Conservation (phyloP, 768 basidiomycete species). For the Rhodotorula graminis region DNA sequence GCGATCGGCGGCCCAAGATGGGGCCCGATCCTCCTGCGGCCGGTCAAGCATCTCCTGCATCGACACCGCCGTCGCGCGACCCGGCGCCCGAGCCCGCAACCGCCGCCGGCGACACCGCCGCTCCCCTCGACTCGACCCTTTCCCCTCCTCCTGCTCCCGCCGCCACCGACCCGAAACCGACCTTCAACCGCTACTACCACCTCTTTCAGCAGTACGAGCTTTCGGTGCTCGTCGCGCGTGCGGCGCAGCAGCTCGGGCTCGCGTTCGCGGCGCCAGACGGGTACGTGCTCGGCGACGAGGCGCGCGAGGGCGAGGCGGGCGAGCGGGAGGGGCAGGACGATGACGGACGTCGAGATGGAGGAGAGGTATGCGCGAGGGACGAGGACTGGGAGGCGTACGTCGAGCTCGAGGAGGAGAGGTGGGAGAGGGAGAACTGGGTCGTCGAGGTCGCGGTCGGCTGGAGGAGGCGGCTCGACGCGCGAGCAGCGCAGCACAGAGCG, state of each 20-base stretch:
- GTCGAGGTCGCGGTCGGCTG: conserved; percentile 32
- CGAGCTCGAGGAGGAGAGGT: conserved; percentile 58
- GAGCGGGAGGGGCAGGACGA: conserved; percentile 38
- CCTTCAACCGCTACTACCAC: conserved; percentile 87
- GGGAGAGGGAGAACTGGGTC: conserved; percentile 40
- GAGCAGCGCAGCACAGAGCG: too few species aligned
- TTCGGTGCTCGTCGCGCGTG: conserved; percentile 56
- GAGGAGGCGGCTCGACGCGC: neutral
- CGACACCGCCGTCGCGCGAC: too few species aligned
- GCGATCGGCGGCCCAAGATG: neutral
- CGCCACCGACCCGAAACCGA: conserved; percentile 48
- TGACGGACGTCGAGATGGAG: conserved; percentile 71
- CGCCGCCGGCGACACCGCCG: neutral
- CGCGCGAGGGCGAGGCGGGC: too few species aligned
- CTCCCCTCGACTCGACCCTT: neutral
- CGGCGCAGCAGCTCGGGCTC: conserved; percentile 60
- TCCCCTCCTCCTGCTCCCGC: neutral
- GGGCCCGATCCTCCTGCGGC: too few species aligned
- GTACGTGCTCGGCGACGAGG: neutral
- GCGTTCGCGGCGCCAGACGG: conserved; percentile 47
- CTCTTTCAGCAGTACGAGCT: conserved; percentile 86
- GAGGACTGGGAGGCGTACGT: conserved; percentile 59
- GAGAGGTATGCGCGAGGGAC: conserved; percentile 38
- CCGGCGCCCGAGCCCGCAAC: too few species aligned
- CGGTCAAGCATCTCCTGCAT: neutral